Conservation (phyloP, 75 land plant genomes). For the Pinus taeda region DNA sequence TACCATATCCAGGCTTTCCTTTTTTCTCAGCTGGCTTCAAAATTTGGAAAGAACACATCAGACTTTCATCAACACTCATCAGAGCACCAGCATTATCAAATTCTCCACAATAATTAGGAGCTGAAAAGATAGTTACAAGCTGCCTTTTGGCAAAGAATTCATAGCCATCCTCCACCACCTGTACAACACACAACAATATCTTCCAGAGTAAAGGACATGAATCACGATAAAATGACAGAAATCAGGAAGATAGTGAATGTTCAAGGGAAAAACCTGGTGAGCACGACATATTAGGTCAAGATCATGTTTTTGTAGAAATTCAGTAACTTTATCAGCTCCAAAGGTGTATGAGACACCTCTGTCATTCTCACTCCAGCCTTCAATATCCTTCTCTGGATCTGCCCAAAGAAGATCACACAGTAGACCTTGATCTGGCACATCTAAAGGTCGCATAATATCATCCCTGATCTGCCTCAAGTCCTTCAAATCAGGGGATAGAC, state of each 20-base stretch:
- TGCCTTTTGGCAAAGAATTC: constrained; percentile 69
- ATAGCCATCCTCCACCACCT: constrained; percentile 71
- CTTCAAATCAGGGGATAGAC: constrained; percentile 62
- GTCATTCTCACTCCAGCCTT: constrained; percentile 62
- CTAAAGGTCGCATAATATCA: constrained; percentile 44
- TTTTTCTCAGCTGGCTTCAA: constrained; percentile 45
- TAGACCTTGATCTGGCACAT: constrained; percentile 62
- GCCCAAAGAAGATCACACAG: constrained; percentile 67
- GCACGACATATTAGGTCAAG: constrained; percentile 61
- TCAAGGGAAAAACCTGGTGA: constrained; percentile 40
- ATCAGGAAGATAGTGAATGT: background rate
- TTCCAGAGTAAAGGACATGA: background rate
- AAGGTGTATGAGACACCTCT: constrained; percentile 61
- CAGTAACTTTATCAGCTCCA: constrained; percentile 50
- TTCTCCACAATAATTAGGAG: constrained; percentile 67
- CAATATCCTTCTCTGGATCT: constrained; percentile 56
- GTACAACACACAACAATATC: constrained; percentile 12
- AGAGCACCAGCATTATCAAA: constrained; percentile 64
- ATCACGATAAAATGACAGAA: background rate
- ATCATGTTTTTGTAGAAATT: constrained; percentile 58
- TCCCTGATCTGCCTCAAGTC: constrained; percentile 47
- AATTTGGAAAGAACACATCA: constrained; percentile 65
- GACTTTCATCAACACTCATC: constrained; percentile 58
- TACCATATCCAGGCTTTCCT: constrained; percentile 19
- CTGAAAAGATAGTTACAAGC: constrained; percentile 61